These are phyloP conservation scores for Abrus pulchellus DNA, from an alignment of 306 rosid species.

Conservation along the genomic window DNA sequence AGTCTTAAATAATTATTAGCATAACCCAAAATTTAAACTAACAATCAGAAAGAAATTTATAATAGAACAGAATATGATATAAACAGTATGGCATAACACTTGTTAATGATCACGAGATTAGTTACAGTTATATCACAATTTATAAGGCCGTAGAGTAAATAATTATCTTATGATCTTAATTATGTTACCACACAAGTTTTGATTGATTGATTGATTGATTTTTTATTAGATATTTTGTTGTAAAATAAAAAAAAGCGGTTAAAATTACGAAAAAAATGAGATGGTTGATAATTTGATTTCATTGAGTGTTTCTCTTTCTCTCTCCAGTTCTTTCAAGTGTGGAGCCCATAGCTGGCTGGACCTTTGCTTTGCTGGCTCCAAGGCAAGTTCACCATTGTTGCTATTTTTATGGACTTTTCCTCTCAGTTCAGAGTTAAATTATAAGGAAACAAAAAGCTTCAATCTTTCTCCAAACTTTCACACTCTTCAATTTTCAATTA, in stretches of 20 bases:
- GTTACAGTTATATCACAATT: too few species aligned
- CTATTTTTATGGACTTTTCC: conserved; percentile 77
- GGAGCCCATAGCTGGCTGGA: conserved; percentile 83
- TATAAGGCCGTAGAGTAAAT: too few species aligned
- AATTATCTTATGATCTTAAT: too few species aligned
- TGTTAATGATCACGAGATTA: too few species aligned
- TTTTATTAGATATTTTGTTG: too few species aligned
- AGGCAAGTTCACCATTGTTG: conserved; percentile 77
- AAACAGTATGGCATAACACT: too few species aligned
- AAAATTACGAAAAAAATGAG: conserved; percentile 21
- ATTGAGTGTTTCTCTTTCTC: conserved; percentile 54
- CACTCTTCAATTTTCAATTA: conserved; percentile 42
- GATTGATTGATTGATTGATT: too few species aligned
- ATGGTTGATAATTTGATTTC: neutral
- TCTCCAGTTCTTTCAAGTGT: conserved; percentile 46
- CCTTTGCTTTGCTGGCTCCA: conserved; percentile 93
- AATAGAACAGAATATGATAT: too few species aligned
- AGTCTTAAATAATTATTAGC: too few species aligned
- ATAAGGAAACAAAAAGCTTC: conserved; percentile 11
- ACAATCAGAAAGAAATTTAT: too few species aligned
- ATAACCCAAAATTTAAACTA: too few species aligned
- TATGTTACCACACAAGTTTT: too few species aligned
- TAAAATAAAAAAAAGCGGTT: neutral
- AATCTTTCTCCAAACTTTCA: conserved; percentile 55
- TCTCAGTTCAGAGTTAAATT: neutral